Evolutionary conservation across 2,329 filamentous ascomycete genomes (phyloP), one percentile per base, ranked within the genome.

Genomic region (Waltergamsia citrina): DNA sequence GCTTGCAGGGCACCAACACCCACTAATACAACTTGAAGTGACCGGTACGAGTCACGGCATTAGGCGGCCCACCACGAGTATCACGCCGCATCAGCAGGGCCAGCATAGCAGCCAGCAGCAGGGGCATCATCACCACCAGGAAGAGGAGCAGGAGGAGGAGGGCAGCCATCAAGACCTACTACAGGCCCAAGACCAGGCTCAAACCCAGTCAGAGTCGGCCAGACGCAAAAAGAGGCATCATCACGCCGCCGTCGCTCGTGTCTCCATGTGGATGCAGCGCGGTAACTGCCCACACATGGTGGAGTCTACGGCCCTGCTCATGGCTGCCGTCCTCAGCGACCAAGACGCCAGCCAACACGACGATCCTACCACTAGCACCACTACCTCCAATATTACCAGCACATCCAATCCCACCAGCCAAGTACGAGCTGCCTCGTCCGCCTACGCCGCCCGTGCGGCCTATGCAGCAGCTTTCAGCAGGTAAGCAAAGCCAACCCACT

Each of bases 231-330:
- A 20, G 36, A 38, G 51, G 36, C 52, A 55, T 39, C 61, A 63
- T 47, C 57, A 65, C 39, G 45, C 51, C 33, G 68, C 74, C 38
- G 71, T 79, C 32, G 69, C 71, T 33, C 63, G 69, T 33, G 74
- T 79, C 32, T 69, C 70, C 27, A 69, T 79, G 57, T 83, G 80
- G 81, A 76, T 81, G 68, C 71, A 81, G 48, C 74, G 81, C 51
- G 78, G 78, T 42, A 75, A 75, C 46, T 81, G 86, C 41, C 84
- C 85, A 35, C 81, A 90, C 60, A 68, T 86, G 56, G 72, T 90
- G 35, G 84, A 90, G 58, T 83, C 80, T 23, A 88, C 84, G 27
- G 81, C 80, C 3, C 69, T 86, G 41, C 63, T 92, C 38, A 74
- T 74, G 43, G 76, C 81, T 40, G 82, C 81, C 19, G 60, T 79